phyloP scores from a whole-genome alignment of 768 basidiomycete species.

The Dentipellis sp. region DNA sequence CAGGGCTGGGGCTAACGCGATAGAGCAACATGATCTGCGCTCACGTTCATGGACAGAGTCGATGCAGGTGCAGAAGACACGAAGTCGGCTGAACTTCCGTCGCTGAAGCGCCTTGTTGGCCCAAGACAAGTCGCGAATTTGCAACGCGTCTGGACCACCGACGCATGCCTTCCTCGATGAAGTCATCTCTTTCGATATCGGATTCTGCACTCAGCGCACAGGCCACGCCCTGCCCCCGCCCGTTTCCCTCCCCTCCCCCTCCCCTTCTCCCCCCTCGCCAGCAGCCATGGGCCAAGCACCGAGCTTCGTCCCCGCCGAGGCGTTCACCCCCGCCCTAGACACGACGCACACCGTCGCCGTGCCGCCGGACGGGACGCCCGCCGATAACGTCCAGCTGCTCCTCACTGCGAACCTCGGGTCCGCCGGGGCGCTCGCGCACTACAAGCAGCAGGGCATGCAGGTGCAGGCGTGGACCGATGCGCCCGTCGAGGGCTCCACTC shows the following conservation, averaged over 20 bases:
- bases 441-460: constrained; percentile 7
- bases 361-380: constrained; percentile 3
- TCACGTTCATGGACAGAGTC: too few species aligned
- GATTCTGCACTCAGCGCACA: too few species aligned
- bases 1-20: too few species aligned
- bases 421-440: constrained; percentile 9
- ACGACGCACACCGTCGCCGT: constrained; percentile 9
- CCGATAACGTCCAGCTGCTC: constrained; percentile 9
- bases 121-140: too few species aligned
- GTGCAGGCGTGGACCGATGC: constrained; percentile 17
- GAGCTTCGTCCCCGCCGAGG: not conserved
- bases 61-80: too few species aligned
- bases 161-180: too few species aligned
- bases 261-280: not conserved
- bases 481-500: constrained; percentile 6
- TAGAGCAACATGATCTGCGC: too few species aligned
- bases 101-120: too few species aligned
- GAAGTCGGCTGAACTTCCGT: too few species aligned
- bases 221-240: not conserved
- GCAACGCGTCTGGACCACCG: too few species aligned
- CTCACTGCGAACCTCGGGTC: constrained; percentile 12
- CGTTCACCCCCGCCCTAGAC: constrained; percentile 14
- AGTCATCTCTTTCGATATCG: too few species aligned
- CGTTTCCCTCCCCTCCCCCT: not conserved
- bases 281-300: not conserved